Percentiles rank a stretch among this genome's conserved stretches.
Conservation (phyloP, 805 yeast species). For the Lipomyces spencermartinsiae region DNA sequence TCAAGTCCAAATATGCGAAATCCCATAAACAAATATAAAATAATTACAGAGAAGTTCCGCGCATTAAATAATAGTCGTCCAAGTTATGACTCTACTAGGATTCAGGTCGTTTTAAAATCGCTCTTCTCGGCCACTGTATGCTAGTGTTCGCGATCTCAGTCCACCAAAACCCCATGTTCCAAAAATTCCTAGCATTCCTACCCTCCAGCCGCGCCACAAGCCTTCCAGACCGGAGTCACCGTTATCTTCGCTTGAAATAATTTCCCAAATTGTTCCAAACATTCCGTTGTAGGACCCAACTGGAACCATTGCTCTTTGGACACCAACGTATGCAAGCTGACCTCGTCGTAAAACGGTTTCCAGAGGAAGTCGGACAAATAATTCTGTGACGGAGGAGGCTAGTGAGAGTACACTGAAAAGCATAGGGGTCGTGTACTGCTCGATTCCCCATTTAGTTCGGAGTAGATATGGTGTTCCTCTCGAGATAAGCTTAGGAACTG, state of each 20-base stretch:
- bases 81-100: not conserved
- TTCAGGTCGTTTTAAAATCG: slow-evolving; percentile 22
- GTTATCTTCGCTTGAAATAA: slow-evolving; percentile 53
- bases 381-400: slow-evolving; percentile 66
- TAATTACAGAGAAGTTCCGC: not conserved
- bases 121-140: slow-evolving; percentile 30
- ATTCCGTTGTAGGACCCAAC: slow-evolving; percentile 64
- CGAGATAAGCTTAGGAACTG: slow-evolving; percentile 64
- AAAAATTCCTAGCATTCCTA: slow-evolving; percentile 76
- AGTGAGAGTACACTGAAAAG: slow-evolving; percentile 65
- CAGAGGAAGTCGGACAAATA: slow-evolving; percentile 80
- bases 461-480: slow-evolving; percentile 70
- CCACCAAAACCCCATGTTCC: slow-evolving; percentile 83
- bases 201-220: slow-evolving; percentile 89
- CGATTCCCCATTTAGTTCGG: slow-evolving; percentile 67
- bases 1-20: not conserved
- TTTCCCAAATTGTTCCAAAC: slow-evolving; percentile 59
- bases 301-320: slow-evolving; percentile 57
- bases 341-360: slow-evolving; percentile 87
- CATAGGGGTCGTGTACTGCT: slow-evolving; percentile 66
- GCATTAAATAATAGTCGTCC: not conserved
- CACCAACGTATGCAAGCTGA: slow-evolving; percentile 70
- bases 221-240: slow-evolving; percentile 56
- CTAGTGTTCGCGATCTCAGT: slow-evolving; percentile 48
- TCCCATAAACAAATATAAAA: not conserved